These are phyloP conservation scores for Botrytis porri DNA, from an alignment of 2,329 filamentous ascomycete genomes.

Conservation along the genomic window DNA sequence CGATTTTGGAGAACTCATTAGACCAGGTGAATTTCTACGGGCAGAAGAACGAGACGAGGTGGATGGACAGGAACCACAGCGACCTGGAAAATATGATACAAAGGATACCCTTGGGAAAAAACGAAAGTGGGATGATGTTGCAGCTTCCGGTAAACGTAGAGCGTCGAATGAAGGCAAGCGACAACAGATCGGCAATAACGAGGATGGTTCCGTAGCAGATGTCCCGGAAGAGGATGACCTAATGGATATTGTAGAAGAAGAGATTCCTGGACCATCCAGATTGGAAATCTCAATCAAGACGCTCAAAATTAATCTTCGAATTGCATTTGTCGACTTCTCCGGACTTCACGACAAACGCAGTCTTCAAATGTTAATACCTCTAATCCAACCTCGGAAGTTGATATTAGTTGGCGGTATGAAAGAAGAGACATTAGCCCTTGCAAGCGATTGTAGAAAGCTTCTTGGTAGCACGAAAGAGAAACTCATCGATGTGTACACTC, in stretches of 20 bases:
- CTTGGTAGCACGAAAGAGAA: conserved; percentile 48
- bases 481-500: conserved; percentile 74
- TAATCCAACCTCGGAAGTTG: conserved; percentile 90
- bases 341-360: conserved; percentile 92
- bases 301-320: conserved; percentile 67
- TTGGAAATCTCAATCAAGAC: conserved; percentile 61
- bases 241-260: conserved; percentile 54
- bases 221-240: conserved; percentile 54
- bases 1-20: conserved; percentile 91
- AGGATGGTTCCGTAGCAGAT: conserved; percentile 41
- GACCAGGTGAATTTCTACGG: conserved; percentile 88
- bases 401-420: conserved; percentile 82
- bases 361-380: conserved; percentile 88
- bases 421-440: conserved; percentile 75
- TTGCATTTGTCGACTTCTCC: conserved; percentile 88
- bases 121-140: conserved; percentile 82
- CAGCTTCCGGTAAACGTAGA: conserved; percentile 42
- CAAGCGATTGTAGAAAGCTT: conserved; percentile 73
- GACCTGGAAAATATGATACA: conserved; percentile 47
- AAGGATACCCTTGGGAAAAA: conserved; percentile 80
- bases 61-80: conserved; percentile 61
- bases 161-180: conserved; percentile 55
- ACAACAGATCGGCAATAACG: conserved; percentile 45
- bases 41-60: conserved; percentile 85
- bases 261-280: conserved; percentile 69